Conservation (phyloP, 2,329 filamentous ascomycete genomes). For the Didymella lethalis region DNA sequence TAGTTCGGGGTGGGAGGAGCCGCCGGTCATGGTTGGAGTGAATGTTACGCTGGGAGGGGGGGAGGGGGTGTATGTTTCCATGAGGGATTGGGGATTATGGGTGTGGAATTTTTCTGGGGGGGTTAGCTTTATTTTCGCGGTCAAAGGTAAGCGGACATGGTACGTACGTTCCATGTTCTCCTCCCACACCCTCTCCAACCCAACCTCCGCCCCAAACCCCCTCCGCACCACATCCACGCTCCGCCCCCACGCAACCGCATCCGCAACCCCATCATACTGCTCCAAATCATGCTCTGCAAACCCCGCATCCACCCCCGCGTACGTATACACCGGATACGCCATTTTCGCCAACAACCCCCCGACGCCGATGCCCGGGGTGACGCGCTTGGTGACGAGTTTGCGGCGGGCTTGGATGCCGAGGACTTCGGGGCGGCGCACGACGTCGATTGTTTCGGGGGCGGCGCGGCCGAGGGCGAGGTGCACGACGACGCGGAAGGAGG, state of each 20-base stretch:
- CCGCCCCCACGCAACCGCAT: constrained; percentile 74
- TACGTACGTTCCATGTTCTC: constrained; percentile 46
- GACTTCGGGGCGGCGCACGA: constrained; percentile 58
- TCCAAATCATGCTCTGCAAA: constrained; percentile 77
- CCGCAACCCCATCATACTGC: constrained; percentile 69
- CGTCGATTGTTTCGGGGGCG: constrained; percentile 56
- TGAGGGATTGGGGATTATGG: constrained; percentile 48
- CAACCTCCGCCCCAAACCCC: constrained; percentile 63
- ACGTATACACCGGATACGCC: constrained; percentile 61
- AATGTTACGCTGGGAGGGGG: constrained; percentile 53
- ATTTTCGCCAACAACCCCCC: constrained; percentile 55
- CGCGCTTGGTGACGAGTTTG: constrained; percentile 57
- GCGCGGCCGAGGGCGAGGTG: constrained; percentile 60
- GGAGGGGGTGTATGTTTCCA: constrained; percentile 48
- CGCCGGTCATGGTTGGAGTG: constrained; percentile 57
- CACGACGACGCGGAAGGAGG: constrained; percentile 60
- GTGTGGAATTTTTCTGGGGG: constrained; percentile 43
- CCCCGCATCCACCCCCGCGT: constrained; percentile 65
- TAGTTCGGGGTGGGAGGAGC: constrained; percentile 54
- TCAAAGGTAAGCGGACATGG: not conserved
- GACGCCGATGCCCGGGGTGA: constrained; percentile 61
- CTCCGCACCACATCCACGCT: constrained; percentile 66
- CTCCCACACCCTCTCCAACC: constrained; percentile 57
- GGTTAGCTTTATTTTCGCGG: not conserved
- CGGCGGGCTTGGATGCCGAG: constrained; percentile 63